These are phyloP conservation scores for Camelina hispida DNA, from an alignment of 345 rosid species.

Conservation along the genomic window DNA sequence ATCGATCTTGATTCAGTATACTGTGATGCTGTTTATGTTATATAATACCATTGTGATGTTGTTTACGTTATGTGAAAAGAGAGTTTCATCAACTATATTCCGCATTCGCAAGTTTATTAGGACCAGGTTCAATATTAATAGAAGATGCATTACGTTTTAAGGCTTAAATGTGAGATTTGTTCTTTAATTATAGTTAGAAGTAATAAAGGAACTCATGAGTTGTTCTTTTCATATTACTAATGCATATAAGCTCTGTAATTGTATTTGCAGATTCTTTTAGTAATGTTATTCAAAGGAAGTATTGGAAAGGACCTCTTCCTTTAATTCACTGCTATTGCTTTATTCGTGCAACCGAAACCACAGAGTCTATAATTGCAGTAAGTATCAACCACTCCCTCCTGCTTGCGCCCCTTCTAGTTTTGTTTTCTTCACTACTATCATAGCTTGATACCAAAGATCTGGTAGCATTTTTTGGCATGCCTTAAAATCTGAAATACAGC, in stretches of 20 bases:
- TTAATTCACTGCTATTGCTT: conserved; percentile 93
- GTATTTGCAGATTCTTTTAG: conserved; percentile 69
- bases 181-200: not conserved
- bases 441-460: conserved; percentile 8
- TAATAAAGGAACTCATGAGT: not conserved
- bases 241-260: conserved; percentile 7
- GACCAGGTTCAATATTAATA: not conserved
- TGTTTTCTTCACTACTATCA: not conserved
- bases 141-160: conserved; percentile 3
- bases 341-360: conserved; percentile 75
- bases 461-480: not conserved
- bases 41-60: not conserved
- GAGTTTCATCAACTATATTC: not conserved
- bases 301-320: conserved; percentile 84
- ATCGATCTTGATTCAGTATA: not conserved
- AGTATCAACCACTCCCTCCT: conserved; percentile 35
- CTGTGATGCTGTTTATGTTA: not conserved
- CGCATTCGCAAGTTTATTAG: conserved; percentile 1
- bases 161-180: conserved; percentile 5
- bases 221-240: not conserved
- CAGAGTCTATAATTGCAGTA: conserved; percentile 65
- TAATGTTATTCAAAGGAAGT: conserved; percentile 56
- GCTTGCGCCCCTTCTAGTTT: not conserved
- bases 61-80: conserved; percentile 13
- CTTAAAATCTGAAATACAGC: conserved; percentile 11